Conservation (phyloP, 768 basidiomycete species). For the Gymnopilus junonius region DNA sequence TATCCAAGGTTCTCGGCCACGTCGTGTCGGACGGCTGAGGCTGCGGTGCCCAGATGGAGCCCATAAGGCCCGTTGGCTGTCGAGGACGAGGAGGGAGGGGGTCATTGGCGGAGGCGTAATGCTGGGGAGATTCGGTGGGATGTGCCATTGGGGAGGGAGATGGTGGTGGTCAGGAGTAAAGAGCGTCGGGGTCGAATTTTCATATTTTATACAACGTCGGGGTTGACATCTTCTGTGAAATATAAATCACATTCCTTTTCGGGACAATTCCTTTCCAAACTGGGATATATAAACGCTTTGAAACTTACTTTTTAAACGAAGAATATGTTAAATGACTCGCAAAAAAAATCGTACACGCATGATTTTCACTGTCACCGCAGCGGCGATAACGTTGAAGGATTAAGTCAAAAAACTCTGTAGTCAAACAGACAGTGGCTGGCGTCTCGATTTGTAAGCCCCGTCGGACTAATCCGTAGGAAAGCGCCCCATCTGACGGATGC, state of each 20-base stretch:
- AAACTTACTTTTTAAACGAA: neutral
- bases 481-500: conserved; percentile 1
- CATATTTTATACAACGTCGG: conserved; percentile 39
- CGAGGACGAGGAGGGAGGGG: conserved; percentile 47
- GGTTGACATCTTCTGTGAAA: conserved; percentile 38
- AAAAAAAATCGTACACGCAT: conserved; percentile 23
- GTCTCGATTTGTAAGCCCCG: conserved; percentile 7
- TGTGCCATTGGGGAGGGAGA: conserved; percentile 37
- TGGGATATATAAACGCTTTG: conserved; percentile 20
- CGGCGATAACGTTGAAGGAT: conserved; percentile 10
- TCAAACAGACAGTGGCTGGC: conserved; percentile 19
- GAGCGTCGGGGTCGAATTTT: conserved; percentile 30
- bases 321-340: neutral
- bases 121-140: conserved; percentile 35
- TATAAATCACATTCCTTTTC: conserved; percentile 37
- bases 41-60: conserved; percentile 85
- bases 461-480: neutral
- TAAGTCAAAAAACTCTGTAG: conserved; percentile 14
- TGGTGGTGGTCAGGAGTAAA: conserved; percentile 51
- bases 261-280: conserved; percentile 37
- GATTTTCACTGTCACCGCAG: conserved; percentile 12
- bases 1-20: conserved; percentile 71
- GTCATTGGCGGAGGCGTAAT: conserved; percentile 42
- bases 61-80: conserved; percentile 43
- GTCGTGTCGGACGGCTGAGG: conserved; percentile 67